Percentiles rank a stretch among this genome's conserved stretches.
Conservation (phyloP, 441 rosid genomes). For the Erodium texanum region DNA sequence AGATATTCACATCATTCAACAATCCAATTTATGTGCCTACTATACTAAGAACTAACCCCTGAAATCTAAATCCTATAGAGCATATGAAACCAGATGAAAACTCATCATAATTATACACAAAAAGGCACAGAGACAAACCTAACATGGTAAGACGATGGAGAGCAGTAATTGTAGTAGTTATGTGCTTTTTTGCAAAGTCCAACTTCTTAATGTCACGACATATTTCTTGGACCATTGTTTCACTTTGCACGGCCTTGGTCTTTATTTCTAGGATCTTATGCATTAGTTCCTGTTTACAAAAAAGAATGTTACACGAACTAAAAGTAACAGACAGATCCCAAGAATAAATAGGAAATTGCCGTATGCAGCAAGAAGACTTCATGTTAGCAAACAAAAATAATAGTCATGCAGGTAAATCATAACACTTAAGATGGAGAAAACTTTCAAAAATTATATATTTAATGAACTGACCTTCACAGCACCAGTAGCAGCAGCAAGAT, state of each 20-base stretch:
- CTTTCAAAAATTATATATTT: slow-evolving; percentile 9
- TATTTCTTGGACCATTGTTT: slow-evolving; percentile 98
- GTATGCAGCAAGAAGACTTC: slow-evolving; percentile 1
- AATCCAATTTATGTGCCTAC: background rate
- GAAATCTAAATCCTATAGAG: background rate
- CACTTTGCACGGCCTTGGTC: slow-evolving; percentile 98
- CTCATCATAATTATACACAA: slow-evolving; percentile 1
- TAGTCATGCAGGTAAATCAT: too few relatives aligned
- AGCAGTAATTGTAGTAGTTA: slow-evolving; percentile 96
- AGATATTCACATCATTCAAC: background rate
- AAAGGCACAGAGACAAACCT: slow-evolving; percentile 43
- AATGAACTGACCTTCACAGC: slow-evolving; percentile 80
- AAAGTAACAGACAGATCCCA: slow-evolving; percentile 3
- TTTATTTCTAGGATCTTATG: slow-evolving; percentile 91
- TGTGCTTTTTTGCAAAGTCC: slow-evolving; percentile 99
- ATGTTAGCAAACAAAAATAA: too few relatives aligned
- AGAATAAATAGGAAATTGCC: slow-evolving; percentile 8
- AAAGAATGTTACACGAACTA: slow-evolving; percentile 20
- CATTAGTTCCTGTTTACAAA: slow-evolving; percentile 72
- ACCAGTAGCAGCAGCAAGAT: slow-evolving; percentile 94
- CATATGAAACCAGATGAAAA: too few relatives aligned
- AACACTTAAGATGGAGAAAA: background rate
- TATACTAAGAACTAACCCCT: too few relatives aligned
- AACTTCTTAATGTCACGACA: slow-evolving; percentile 98
- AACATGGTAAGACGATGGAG: slow-evolving; percentile 99